These are phyloP conservation scores for Quercus wislizeni DNA, from an alignment of 306 rosid genomes.

Conservation along the genomic window DNA sequence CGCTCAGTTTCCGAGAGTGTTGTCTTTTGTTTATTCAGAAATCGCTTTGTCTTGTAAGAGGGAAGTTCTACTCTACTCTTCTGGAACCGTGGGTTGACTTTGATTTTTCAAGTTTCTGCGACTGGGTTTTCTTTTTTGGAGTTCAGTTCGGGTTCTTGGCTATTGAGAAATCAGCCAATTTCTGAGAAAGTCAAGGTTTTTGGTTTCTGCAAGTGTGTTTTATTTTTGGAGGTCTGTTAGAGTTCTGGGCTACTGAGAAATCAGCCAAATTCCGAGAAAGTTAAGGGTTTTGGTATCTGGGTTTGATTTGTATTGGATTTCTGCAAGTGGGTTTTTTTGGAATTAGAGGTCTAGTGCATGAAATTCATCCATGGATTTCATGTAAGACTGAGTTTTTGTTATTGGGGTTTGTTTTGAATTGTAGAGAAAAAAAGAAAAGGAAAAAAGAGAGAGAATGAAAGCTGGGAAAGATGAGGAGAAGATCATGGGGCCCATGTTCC, in stretches of 20 bases:
- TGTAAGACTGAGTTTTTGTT: not conserved
- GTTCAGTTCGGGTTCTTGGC: not conserved
- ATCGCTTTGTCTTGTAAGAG: not conserved
- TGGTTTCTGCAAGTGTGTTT: conserved; percentile 9
- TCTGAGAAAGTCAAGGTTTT: not conserved
- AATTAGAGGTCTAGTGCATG: conserved; percentile 14
- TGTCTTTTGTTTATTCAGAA: not conserved
- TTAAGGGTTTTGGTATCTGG: conserved; percentile 11
- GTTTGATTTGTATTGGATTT: conserved; percentile 22
- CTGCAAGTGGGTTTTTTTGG: conserved; percentile 16
- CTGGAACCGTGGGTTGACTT: not conserved
- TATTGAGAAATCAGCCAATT: not conserved
- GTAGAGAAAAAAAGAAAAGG: not conserved
- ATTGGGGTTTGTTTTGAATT: conserved; percentile 17
- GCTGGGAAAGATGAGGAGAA: conserved; percentile 80
- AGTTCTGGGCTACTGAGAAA: not conserved
- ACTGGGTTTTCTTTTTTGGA: conserved; percentile 20
- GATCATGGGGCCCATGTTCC: conserved; percentile 85
- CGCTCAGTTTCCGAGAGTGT: not conserved
- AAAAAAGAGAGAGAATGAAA: conserved; percentile 45
- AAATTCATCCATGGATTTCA: conserved; percentile 11
- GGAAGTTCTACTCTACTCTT: not conserved
- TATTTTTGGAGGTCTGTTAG: not conserved
- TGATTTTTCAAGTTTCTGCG: not conserved
- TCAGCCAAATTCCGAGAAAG: not conserved